Conservation (phyloP, 2,329 filamentous ascomycete species). For the Tolypocladium tropicale region DNA sequence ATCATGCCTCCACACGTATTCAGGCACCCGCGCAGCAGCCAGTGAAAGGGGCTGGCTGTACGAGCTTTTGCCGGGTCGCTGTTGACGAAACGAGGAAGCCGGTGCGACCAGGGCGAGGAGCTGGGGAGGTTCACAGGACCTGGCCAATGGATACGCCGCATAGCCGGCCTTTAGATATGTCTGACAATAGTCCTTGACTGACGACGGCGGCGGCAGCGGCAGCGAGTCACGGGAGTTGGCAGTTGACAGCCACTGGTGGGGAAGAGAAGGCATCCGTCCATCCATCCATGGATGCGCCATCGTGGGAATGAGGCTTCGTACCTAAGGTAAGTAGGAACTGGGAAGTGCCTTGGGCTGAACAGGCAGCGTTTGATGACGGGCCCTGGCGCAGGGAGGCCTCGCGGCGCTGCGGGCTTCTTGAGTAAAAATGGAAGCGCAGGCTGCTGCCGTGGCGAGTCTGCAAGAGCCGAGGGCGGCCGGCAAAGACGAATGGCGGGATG, state of each 20-base stretch:
- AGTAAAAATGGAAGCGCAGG: not conserved
- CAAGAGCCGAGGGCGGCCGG: not conserved
- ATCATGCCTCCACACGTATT: conserved; percentile 5
- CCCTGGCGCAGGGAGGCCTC: not conserved
- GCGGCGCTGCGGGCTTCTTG: not conserved
- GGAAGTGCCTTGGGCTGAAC: too few species aligned
- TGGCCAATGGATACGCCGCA: not conserved
- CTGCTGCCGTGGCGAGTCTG: not conserved
- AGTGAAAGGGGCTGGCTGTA: not conserved
- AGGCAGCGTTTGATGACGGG: not conserved
- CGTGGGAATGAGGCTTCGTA: too few species aligned
- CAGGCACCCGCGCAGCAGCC: not conserved
- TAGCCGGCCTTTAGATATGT: too few species aligned
- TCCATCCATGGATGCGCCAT: too few species aligned
- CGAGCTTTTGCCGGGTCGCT: not conserved
- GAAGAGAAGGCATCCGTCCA: too few species aligned
- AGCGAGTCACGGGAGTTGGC: not conserved
- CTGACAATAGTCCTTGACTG: too few species aligned
- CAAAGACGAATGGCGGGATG: not conserved
- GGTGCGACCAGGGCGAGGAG: not conserved
- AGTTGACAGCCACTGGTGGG: too few species aligned
- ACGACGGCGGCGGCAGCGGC: not conserved
- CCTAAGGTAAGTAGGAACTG: too few species aligned
- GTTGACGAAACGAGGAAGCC: not conserved
- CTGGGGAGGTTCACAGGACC: not conserved